A percentile compares a stretch with the other conserved stretches of the same genome.
phyloP scores from a whole-genome alignment of 2,329 filamentous ascomycete genomes.

The Aspergillus vadensis region DNA sequence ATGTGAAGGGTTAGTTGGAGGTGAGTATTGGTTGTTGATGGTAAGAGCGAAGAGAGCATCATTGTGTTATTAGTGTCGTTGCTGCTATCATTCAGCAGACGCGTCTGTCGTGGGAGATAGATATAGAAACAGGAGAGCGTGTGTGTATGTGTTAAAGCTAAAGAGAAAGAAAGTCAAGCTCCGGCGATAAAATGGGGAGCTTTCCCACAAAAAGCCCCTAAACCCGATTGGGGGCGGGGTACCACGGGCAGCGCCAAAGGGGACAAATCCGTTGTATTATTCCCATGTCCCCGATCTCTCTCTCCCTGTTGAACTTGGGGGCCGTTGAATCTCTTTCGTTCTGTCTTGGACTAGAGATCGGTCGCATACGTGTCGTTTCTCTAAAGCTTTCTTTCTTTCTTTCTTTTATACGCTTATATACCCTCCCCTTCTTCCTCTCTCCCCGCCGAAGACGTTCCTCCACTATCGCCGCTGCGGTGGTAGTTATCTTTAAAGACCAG shows the following conservation, averaged over 20 bases:
- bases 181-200: conserved; percentile 4
- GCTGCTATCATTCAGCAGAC: neutral
- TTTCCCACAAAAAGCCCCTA: conserved; percentile 16
- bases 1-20: neutral
- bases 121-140: conserved; percentile 2
- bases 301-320: conserved; percentile 2
- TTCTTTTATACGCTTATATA: neutral
- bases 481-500: conserved; percentile 9
- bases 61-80: neutral
- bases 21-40: neutral
- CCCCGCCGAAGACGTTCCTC: neutral
- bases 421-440: neutral
- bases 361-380: neutral
- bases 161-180: neutral
- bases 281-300: conserved; percentile 5
- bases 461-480: neutral
- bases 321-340: neutral
- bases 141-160: neutral
- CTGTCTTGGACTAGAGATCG: neutral
- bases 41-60: neutral
- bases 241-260: conserved; percentile 9
- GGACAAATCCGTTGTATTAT: neutral
- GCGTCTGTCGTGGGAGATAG: neutral
- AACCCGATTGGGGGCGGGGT: conserved; percentile 28
- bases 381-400: neutral